These are phyloP conservation scores for Hansenula sp. DNA, from an alignment of 1,139 yeast species.

Conservation along the genomic window DNA sequence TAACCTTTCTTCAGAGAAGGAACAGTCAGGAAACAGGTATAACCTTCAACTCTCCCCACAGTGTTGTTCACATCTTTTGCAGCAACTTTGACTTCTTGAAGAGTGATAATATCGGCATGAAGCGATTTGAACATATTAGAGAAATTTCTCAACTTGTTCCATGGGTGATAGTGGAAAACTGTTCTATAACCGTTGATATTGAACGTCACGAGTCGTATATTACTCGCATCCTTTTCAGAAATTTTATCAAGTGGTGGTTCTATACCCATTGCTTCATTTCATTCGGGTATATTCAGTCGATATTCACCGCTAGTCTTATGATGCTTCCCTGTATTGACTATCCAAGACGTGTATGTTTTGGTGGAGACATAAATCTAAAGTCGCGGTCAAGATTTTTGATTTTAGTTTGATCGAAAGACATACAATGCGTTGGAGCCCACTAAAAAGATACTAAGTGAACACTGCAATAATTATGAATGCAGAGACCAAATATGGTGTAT, in stretches of 20 bases:
- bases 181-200: conserved; percentile 86
- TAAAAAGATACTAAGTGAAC: no score
- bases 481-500: no score
- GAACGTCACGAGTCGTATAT: conserved; percentile 57
- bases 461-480: no score
- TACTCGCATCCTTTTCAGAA: conserved; percentile 6
- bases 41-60: conserved; percentile 58
- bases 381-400: no score
- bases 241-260: conserved; percentile 11
- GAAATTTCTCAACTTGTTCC: conserved; percentile 56
- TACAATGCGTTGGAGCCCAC: no score
- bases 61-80: conserved; percentile 39
- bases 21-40: conserved; percentile 61
- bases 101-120: conserved; percentile 71
- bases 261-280: not conserved
- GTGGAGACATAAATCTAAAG: no score
- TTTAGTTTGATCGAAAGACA: no score
- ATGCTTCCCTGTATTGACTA: no score
- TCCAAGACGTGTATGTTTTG: no score
- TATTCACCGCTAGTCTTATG: no score
- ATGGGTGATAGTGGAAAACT: conserved; percentile 76
- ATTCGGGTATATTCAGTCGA: no score
- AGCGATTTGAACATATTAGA: conserved; percentile 48
- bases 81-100: conserved; percentile 83
- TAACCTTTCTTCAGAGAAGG: conserved; percentile 74